Evolutionary conservation across 345 rosid species (phyloP).

Genomic region (Rhizophora mangle): DNA sequence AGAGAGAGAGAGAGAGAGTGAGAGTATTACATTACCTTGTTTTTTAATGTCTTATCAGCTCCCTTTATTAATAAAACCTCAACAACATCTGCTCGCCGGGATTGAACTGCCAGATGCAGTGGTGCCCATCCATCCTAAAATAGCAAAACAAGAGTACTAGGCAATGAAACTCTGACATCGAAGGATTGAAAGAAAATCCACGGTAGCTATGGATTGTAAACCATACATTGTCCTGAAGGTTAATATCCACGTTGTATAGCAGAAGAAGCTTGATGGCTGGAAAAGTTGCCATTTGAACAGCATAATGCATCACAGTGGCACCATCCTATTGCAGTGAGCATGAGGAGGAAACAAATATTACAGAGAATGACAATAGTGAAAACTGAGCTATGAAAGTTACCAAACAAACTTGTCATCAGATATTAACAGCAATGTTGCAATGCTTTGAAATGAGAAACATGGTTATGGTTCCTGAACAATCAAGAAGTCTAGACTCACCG

Average conservation of each 20-base stretch:
- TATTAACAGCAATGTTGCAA: background rate
- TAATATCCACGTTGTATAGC: slow-evolving; percentile 71
- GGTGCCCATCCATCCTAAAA: slow-evolving; percentile 93
- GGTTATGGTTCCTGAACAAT: background rate
- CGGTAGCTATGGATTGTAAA: slow-evolving; percentile 3
- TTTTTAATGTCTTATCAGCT: slow-evolving; percentile 52
- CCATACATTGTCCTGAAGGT: slow-evolving; percentile 72
- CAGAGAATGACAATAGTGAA: background rate
- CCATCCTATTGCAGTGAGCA: slow-evolving; percentile 56
- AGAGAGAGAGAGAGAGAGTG: background rate
- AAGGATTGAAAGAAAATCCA: background rate
- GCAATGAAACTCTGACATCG: background rate
- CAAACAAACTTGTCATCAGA: background rate
- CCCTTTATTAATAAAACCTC: slow-evolving; percentile 76
- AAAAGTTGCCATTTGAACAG: slow-evolving; percentile 71
- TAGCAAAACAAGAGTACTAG: slow-evolving; percentile 7
- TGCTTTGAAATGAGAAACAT: background rate
- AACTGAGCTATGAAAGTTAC: background rate
- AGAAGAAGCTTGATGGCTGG: slow-evolving; percentile 71
- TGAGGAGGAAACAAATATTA: background rate
- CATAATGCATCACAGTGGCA: slow-evolving; percentile 84
- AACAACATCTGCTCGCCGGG: slow-evolving; percentile 66
- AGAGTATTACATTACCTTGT: background rate
- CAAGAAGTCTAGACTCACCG: slow-evolving; percentile 38
- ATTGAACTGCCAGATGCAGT: slow-evolving; percentile 85